Base-by-base conservation (phyloP, 768 basidiomycete species). In the Russula compacta region DNA sequence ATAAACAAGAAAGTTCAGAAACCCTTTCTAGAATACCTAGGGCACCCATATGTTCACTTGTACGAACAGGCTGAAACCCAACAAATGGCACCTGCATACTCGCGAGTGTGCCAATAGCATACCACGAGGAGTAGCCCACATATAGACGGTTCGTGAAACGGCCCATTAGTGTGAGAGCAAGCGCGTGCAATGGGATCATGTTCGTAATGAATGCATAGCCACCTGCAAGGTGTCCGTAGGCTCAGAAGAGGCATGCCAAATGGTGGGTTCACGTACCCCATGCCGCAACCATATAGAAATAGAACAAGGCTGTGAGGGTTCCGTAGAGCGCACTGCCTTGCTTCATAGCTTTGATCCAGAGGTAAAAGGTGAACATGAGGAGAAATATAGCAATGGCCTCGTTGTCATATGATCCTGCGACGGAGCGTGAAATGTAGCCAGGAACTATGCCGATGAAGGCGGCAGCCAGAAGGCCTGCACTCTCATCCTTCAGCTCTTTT, bases 281-380 rank as follows among this genome's bases (percentile, higher is more conserved):
- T 35, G 97, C 97, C 55, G 97, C 95, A n/a, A 99, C 97, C 97
- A 99, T 99, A 81, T 98, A 99, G 67, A 98, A 98, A 77, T 99
- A 99, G 76, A 98, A 98, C 3, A 98, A 76, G 17, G 95, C 97
- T 48, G 97, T 86, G 43, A 91, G 69, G 29, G 91, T 90, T 21
- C 93, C 95, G 67, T 84, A 97, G 62, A 95, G 82, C 1, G 92
- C 94, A 62, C 92, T 95, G 46, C 97, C 97, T 49, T 83, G 81
- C 74, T 98, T 98, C 57, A 98, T 78, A 29, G 97, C 95, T 68
- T 89, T 92, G 72, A 99, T 95, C 97, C 97, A 98, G 64, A 81
- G 81, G 77, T 82, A 98, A 76, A 99, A 98, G 4, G 97, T 98
- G 75, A 93, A 92, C 97, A 98, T 98, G 71, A 99, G 90, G 63